A percentile compares a stretch with the other conserved stretches of the same genome.
Evolutionary conservation across 2,329 filamentous ascomycete genomes (phyloP).

Genomic region (Paraconiothyrium sp.): DNA sequence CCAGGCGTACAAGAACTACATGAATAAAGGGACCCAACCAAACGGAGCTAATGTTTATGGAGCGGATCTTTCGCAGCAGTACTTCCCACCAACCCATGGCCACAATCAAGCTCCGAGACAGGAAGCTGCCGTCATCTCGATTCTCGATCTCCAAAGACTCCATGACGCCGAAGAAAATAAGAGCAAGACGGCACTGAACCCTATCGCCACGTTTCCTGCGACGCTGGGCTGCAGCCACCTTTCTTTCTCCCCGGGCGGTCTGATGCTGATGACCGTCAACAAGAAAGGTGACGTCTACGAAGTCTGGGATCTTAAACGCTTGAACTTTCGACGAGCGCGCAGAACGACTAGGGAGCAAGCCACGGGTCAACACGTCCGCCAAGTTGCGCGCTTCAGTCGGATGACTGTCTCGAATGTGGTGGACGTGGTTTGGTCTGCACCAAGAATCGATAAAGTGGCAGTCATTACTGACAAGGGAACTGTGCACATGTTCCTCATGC

Average conservation of each 20-base stretch:
- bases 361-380: conserved; percentile 69
- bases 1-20: conserved; percentile 83
- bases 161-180: conserved; percentile 57
- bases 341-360: conserved; percentile 42
- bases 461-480: conserved; percentile 96
- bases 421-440: conserved; percentile 87
- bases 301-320: conserved; percentile 79
- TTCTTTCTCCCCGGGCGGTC: conserved; percentile 77
- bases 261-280: conserved; percentile 80
- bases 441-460: conserved; percentile 82
- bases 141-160: conserved; percentile 74
- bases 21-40: conserved; percentile 61
- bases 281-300: conserved; percentile 85
- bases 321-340: conserved; percentile 56
- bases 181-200: conserved; percentile 63
- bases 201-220: conserved; percentile 75
- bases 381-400: conserved; percentile 87
- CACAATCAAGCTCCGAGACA: conserved; percentile 61
- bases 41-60: conserved; percentile 31
- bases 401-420: conserved; percentile 92
- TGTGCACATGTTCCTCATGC: conserved; percentile 89
- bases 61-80: conserved; percentile 56
- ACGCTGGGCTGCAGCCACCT: conserved; percentile 82
- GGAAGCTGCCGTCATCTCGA: conserved; percentile 78
- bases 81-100: conserved; percentile 81